These are phyloP conservation scores for Eucalyptus coolabah DNA, from an alignment of 345 rosid species.

Conservation along the genomic window DNA sequence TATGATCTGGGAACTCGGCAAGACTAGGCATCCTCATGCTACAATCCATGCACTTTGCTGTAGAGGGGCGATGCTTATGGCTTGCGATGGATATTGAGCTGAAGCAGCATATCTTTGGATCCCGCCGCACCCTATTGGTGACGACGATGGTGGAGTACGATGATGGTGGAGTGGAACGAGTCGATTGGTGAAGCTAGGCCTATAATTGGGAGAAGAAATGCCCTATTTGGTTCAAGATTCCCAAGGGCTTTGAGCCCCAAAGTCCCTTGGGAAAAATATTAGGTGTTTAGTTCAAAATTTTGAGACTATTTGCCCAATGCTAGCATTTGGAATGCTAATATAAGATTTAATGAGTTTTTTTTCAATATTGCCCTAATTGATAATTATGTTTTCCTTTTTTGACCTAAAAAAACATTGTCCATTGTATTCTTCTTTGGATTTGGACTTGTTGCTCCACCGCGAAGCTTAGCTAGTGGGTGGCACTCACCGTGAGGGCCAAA, in stretches of 20 bases:
- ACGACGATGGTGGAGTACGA: background rate
- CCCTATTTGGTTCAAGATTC: fast-evolving
- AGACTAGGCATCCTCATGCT: background rate
- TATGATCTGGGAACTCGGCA: background rate
- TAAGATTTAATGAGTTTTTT: too few relatives aligned
- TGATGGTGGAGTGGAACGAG: background rate
- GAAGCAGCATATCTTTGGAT: background rate
- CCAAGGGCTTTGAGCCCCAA: too few relatives aligned
- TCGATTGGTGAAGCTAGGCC: background rate
- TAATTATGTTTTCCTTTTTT: too few relatives aligned
- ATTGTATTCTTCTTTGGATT: too few relatives aligned
- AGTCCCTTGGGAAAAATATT: too few relatives aligned
- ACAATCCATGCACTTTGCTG: background rate
- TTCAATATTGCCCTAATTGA: too few relatives aligned
- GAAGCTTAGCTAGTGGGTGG: fast-evolving
- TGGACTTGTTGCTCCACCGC: too few relatives aligned
- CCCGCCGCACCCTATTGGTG: background rate
- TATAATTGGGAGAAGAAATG: background rate
- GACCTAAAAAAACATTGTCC: too few relatives aligned
- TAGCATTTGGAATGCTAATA: too few relatives aligned
- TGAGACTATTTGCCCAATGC: too few relatives aligned
- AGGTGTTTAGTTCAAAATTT: too few relatives aligned
- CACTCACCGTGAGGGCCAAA: too few relatives aligned
- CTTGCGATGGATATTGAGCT: background rate
- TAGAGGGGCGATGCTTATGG: background rate